Base-by-base conservation (phyloP, 495 filamentous ascomycete genomes). In the Trypethelium eluteriae region DNA sequence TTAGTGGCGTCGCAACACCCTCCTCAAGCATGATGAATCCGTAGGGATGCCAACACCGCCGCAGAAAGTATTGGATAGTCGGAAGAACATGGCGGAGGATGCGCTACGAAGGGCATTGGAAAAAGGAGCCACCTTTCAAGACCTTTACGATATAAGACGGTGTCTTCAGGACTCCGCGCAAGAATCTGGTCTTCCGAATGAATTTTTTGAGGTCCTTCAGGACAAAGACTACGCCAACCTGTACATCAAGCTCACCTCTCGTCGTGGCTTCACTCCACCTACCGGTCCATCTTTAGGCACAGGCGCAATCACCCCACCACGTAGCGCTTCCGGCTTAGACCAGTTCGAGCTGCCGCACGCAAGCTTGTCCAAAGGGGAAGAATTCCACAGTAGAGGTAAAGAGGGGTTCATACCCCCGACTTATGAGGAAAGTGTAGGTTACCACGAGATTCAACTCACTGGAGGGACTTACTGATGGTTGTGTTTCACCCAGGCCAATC, bases 151-250 rank as follows among this genome's bases (percentile, higher is more conserved):
- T 5, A 36, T 59, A 34, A 59, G 36, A 36, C 3, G 14, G 14
- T 59, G 7, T 59, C 53, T 59, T 14, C 53, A 59, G 32, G 53
- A 59, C 11, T 59, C 5, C 53, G 53, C 53, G 7, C 53, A 35
- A 7, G 18, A 59, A 7, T 59, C 53, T 10, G 53, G 18, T 11
- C 36, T 11, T 5, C 6, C 6, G 32, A 34, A 59, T 7, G 53
- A 59, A 9, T 59, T 35, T 36, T 59, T 59, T 36, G 3, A 7
- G 7, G 14, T 59, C n/a, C 32, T 59, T 2, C 25, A 36, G 10
- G 53, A 59, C 53, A 36, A 35, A 14, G 53, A 59, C 32, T 59
- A 36, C 14, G 7, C 36, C 10, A 18, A 59, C 14, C 25, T 36
- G 5, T 59, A 35, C 14, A 7, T 59, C 32, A 32, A 18, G 10